Evolutionary conservation across 2,329 filamentous ascomycete species (phyloP).

Genomic region (Monilinia aucupariae): DNA sequence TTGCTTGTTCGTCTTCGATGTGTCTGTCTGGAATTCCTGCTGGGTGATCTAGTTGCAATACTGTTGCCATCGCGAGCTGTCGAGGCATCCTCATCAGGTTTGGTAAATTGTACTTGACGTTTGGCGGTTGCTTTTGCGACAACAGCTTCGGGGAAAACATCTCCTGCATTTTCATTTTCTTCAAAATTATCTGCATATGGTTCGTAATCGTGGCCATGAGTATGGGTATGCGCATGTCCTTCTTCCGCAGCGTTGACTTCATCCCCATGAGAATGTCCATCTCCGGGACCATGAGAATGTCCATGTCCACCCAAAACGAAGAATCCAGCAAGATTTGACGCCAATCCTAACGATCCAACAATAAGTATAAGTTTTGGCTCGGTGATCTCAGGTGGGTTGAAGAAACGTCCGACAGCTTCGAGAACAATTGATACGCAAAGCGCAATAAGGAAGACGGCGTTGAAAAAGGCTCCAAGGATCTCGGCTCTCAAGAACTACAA

Average conservation of each 20-base stretch:
- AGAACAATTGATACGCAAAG: slow-evolving; percentile 94
- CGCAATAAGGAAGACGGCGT: slow-evolving; percentile 94
- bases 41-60: slow-evolving; percentile 22
- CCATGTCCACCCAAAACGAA: slow-evolving; percentile 90
- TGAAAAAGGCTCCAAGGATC: slow-evolving; percentile 92
- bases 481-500: slow-evolving; percentile 89
- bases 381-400: slow-evolving; percentile 81
- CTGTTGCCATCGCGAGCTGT: slow-evolving; percentile 23
- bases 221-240: slow-evolving; percentile 38
- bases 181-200: slow-evolving; percentile 41
- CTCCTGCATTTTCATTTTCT: slow-evolving; percentile 52
- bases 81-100: slow-evolving; percentile 30
- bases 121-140: slow-evolving; percentile 43
- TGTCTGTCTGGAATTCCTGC: slow-evolving; percentile 22
- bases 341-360: slow-evolving; percentile 78
- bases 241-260: slow-evolving; percentile 32
- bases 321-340: slow-evolving; percentile 84
- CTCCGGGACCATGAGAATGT: slow-evolving; percentile 66
- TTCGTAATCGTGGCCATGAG: slow-evolving; percentile 35
- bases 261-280: slow-evolving; percentile 40
- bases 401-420: slow-evolving; percentile 85
- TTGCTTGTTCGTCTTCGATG: slow-evolving; percentile 32
- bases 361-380: slow-evolving; percentile 84
- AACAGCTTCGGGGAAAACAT: slow-evolving; percentile 58
- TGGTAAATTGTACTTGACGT: slow-evolving; percentile 27